These are phyloP conservation scores for Galerina sulciceps DNA, from an alignment of 768 basidiomycete species.

Conservation along the genomic window DNA sequence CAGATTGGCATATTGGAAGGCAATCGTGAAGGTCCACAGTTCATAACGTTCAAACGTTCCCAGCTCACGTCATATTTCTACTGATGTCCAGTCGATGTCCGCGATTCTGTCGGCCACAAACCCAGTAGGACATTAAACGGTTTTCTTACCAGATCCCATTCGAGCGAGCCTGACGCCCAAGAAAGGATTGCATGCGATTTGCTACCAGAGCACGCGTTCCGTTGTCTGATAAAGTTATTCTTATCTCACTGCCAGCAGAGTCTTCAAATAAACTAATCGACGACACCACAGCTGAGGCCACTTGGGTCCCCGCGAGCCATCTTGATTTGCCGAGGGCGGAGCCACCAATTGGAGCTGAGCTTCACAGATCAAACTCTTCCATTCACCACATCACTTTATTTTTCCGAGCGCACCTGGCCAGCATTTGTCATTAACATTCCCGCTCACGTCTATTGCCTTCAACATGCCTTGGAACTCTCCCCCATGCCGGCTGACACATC, in stretches of 20 bases:
- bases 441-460: not conserved
- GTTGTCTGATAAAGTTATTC: no score
- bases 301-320: no score
- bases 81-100: conserved; percentile 4
- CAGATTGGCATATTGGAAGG: conserved; percentile 1
- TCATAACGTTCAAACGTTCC: not conserved
- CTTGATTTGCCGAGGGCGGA: not conserved
- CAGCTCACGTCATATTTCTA: conserved; percentile 6
- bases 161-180: not conserved
- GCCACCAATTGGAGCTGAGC: not conserved
- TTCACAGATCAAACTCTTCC: not conserved
- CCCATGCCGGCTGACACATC: not conserved
- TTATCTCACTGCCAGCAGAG: no score
- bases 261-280: no score
- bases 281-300: no score
- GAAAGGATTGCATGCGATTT: not conserved
- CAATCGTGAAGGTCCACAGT: conserved; percentile 1
- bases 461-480: not conserved
- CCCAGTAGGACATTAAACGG: conserved; percentile 3
- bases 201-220: not conserved
- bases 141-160: not conserved
- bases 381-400: not conserved
- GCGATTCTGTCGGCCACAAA: conserved; percentile 7
- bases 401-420: not conserved
- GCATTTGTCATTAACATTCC: not conserved